phyloP scores from a whole-genome alignment of 805 yeast genomes.

The Komagataella mondaviorum region DNA sequence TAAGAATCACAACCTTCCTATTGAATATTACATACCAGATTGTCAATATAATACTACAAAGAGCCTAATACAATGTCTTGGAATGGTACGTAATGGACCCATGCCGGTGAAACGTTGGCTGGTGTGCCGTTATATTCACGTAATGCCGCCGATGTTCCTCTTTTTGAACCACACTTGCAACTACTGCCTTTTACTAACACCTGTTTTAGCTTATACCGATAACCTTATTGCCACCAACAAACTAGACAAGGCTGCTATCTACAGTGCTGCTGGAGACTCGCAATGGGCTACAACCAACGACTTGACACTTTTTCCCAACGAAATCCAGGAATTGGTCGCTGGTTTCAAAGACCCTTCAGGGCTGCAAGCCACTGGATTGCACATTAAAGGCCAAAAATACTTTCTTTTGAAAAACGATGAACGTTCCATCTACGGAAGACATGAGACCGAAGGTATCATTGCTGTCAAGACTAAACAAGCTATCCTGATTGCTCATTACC shows the following conservation, averaged over 20 bases:
- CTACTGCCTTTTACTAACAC: constrained; percentile 1
- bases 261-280: constrained; percentile 89
- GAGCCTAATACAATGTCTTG: constrained; percentile 22
- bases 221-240: constrained; percentile 79
- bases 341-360: constrained; percentile 74
- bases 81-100: constrained; percentile 25
- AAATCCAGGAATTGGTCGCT: constrained; percentile 56
- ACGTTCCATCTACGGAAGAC: constrained; percentile 88
- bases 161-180: neutral
- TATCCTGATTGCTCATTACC: constrained; percentile 86
- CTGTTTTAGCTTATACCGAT: constrained; percentile 74
- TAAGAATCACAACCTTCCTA: neutral
- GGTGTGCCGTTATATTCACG: too few relatives aligned
- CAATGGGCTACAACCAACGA: constrained; percentile 82
- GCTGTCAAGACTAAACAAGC: constrained; percentile 93
- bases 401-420: constrained; percentile 82
- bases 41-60: neutral
- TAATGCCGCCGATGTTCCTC: neutral
- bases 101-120: neutral
- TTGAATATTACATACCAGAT: neutral
- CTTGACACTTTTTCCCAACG: constrained; percentile 50
- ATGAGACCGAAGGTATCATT: constrained; percentile 60
- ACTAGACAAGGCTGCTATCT: constrained; percentile 85
- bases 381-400: constrained; percentile 75
- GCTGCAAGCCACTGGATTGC: constrained; percentile 79